Percentiles rank a stretch among this genome's conserved stretches.
Evolutionary conservation across 73 alveolate species (phyloP).

Genomic region (Halteria grandinella): DNA sequence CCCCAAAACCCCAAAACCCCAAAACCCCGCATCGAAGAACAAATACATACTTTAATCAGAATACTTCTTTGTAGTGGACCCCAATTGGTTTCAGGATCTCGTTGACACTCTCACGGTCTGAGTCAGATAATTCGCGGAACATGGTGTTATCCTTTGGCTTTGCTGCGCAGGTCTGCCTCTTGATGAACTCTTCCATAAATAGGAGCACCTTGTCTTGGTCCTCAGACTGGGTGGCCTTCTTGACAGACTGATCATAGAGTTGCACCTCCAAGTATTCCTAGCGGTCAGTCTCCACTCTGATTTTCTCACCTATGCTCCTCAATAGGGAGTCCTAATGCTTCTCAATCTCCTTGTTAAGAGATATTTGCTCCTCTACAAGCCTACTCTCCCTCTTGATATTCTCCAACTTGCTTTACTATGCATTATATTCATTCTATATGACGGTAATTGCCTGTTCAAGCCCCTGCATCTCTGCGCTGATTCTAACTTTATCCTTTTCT

Average conservation of each 20-base stretch:
- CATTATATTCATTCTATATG: constrained; percentile 31
- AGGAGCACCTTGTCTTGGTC: constrained; percentile 39
- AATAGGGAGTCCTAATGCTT: constrained; percentile 23
- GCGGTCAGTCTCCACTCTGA: constrained; percentile 17
- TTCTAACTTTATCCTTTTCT: constrained; percentile 13
- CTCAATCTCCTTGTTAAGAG: constrained; percentile 6
- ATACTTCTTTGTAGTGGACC: constrained; percentile 19
- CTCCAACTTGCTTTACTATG: neutral
- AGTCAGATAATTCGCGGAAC: constrained; percentile 33
- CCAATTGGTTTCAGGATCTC: constrained; percentile 38
- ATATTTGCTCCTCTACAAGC: constrained; percentile 25
- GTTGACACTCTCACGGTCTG: constrained; percentile 45
- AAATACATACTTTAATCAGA: neutral
- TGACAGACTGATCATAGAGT: constrained; percentile 39
- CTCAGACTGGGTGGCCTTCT: constrained; percentile 24
- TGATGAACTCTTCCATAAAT: constrained; percentile 49
- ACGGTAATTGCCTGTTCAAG: constrained; percentile 45
- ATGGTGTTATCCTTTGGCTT: constrained; percentile 26
- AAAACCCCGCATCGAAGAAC: neutral
- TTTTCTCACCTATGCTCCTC: neutral
- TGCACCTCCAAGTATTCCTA: constrained; percentile 45
- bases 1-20: constrained; percentile 38
- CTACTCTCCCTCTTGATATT: constrained; percentile 31
- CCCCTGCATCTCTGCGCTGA: constrained; percentile 4
- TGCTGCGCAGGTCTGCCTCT: constrained; percentile 12